Evolutionary conservation across 148 eudicot genomes (phyloP).

Genomic region (Rhododendron mucronatum): DNA sequence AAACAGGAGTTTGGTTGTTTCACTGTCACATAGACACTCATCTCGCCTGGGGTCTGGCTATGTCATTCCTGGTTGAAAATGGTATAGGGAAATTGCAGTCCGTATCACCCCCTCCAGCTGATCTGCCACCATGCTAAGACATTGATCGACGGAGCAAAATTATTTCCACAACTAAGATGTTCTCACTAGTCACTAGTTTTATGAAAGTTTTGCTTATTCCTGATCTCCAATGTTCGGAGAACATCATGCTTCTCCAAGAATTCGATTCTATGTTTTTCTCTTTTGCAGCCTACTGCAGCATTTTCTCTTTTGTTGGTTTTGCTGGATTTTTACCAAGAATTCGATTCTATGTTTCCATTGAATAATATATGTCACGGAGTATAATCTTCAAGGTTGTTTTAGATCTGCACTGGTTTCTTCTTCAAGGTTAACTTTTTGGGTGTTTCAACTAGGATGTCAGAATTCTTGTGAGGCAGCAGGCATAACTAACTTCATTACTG

Average conservation of each 20-base stretch:
- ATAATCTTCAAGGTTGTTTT: not conserved
- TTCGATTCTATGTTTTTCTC: too few species aligned
- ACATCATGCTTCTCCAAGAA: not conserved
- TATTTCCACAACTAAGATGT: not conserved
- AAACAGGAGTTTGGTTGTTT: not conserved
- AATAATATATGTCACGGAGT: not conserved
- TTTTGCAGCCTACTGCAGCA: slow-evolving; percentile 1
- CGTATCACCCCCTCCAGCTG: slow-evolving; percentile 57
- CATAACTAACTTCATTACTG: not conserved
- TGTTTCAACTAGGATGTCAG: not conserved
- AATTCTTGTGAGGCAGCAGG: not conserved
- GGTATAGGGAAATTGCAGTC: slow-evolving; percentile 51
- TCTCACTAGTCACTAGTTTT: not conserved
- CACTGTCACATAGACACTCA: slow-evolving; percentile 4
- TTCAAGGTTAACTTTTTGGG: not conserved
- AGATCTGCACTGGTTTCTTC: not conserved
- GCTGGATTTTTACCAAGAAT: not conserved
- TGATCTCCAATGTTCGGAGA: slow-evolving; percentile 4
- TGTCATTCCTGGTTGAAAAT: slow-evolving; percentile 64
- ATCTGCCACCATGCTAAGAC: slow-evolving; percentile 69
- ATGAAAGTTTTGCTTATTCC: not conserved
- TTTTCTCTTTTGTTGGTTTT: not conserved
- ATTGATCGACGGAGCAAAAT: not conserved
- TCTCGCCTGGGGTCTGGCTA: slow-evolving; percentile 42
- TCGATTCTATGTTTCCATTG: not conserved